Percentiles rank a stretch among this genome's conserved stretches.
phyloP scores from a whole-genome alignment of 139 green algal species.

The Coelastrella sp. region DNA sequence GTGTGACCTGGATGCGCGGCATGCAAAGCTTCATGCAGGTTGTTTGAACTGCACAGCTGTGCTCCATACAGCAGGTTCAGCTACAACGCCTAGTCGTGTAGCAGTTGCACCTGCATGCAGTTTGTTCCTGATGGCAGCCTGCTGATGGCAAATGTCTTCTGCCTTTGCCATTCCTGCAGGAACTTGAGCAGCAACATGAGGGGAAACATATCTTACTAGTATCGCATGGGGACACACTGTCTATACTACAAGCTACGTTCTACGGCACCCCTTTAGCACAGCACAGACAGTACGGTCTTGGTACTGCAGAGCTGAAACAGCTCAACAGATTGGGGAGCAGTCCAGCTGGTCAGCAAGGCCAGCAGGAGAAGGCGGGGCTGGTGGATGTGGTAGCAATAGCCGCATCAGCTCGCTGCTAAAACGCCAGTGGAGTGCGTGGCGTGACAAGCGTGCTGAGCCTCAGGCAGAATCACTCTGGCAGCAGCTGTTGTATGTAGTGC shows the following conservation, averaged over 20 bases:
- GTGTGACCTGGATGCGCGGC: no score
- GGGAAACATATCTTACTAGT: slow-evolving; percentile 69
- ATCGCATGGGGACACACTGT: slow-evolving; percentile 74
- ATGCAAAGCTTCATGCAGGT: no score
- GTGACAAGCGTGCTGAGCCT: no score
- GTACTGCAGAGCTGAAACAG: slow-evolving; percentile 62
- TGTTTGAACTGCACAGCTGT: no score
- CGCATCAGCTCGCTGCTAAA: neutral
- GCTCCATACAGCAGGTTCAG: no score
- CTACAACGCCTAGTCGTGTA: no score
- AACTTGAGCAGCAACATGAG: slow-evolving; percentile 54
- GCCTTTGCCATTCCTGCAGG: neutral
- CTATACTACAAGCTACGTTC: slow-evolving; percentile 63
- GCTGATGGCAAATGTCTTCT: neutral
- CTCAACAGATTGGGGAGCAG: neutral
- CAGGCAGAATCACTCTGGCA: no score
- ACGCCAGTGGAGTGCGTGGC: no score
- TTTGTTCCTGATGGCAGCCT: no score
- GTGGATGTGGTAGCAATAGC: neutral
- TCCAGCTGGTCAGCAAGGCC: neutral
- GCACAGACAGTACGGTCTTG: slow-evolving; percentile 64
- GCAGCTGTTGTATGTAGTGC: no score
- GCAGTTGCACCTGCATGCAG: no score
- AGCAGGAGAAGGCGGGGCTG: neutral
- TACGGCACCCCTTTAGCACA: slow-evolving; percentile 43